These are phyloP conservation scores for Ramalina peruviana DNA, from an alignment of 495 filamentous ascomycete genomes.

Conservation along the genomic window DNA sequence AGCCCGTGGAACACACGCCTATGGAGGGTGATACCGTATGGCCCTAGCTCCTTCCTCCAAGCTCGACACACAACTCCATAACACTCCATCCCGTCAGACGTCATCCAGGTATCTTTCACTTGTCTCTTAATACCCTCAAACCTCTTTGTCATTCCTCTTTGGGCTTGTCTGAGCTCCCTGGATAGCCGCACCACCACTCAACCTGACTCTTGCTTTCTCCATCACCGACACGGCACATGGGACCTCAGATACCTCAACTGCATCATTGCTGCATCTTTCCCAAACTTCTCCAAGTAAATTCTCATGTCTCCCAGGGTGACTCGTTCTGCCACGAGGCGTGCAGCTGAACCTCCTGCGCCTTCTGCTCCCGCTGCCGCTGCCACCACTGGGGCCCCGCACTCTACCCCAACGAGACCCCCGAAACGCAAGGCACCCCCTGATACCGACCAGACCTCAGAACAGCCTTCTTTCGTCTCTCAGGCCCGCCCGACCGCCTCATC, in stretches of 20 bases:
- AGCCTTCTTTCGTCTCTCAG: conserved; percentile 24
- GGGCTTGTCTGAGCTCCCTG: conserved; percentile 2
- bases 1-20: background rate
- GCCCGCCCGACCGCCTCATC: conserved; percentile 20
- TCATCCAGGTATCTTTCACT: conserved; percentile 11
- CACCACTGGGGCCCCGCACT: background rate
- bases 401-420: conserved; percentile 18
- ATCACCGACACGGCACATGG: background rate
- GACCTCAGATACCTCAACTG: background rate
- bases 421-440: conserved; percentile 44
- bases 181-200: conserved; percentile 1
- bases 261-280: background rate
- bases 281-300: conserved; percentile 16
- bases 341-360: conserved; percentile 39
- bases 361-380: conserved; percentile 8
- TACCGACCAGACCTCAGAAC: conserved; percentile 25
- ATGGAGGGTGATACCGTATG: conserved; percentile 37
- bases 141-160: conserved; percentile 3
- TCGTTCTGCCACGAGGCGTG: conserved; percentile 64
- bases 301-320: conserved; percentile 81
- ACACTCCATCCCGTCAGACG: conserved; percentile 4
- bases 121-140: conserved; percentile 2
- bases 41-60: conserved; percentile 31
- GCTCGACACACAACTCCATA: conserved; percentile 26
- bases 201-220: background rate